Conservation (phyloP, 2,329 filamentous ascomycete species). For the Fusarium sp. region DNA sequence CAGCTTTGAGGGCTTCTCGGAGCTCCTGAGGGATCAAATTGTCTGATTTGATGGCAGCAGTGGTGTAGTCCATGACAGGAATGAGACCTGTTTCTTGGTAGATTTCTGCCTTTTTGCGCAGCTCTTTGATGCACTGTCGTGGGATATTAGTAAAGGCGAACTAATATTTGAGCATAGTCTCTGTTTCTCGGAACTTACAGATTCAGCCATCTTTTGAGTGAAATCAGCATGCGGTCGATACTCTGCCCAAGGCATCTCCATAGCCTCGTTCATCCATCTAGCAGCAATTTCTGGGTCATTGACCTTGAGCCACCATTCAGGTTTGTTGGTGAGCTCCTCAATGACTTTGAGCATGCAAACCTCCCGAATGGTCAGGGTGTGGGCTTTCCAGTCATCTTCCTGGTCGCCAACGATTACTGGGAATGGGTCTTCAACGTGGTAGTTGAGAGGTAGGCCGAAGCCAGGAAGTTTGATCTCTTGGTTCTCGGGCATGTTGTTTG, state of each 20-base stretch:
- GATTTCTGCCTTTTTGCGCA: conserved; percentile 52
- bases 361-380: conserved; percentile 51
- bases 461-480: conserved; percentile 45
- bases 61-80: conserved; percentile 53
- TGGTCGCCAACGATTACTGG: conserved; percentile 37
- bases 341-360: conserved; percentile 53
- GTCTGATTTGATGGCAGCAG: conserved; percentile 56
- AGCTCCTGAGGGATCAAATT: conserved; percentile 46
- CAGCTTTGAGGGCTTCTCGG: conserved; percentile 57
- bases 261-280: conserved; percentile 51
- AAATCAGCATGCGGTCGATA: conserved; percentile 48
- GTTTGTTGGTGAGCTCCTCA: conserved; percentile 54
- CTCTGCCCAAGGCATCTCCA: conserved; percentile 51
- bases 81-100: conserved; percentile 54
- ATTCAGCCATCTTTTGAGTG: conserved; percentile 51
- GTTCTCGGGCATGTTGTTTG: conserved; percentile 10
- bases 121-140: conserved; percentile 53
- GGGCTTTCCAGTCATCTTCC: conserved; percentile 42
- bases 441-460: conserved; percentile 46
- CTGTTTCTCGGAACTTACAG: conserved; percentile 41
- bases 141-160: conserved; percentile 6
- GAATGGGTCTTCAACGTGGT: conserved; percentile 32
- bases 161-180: not conserved
- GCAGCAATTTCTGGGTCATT: conserved; percentile 44
- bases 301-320: conserved; percentile 55